Conservation (phyloP, 768 basidiomycete genomes). For the Aureoboletus auriporus region DNA sequence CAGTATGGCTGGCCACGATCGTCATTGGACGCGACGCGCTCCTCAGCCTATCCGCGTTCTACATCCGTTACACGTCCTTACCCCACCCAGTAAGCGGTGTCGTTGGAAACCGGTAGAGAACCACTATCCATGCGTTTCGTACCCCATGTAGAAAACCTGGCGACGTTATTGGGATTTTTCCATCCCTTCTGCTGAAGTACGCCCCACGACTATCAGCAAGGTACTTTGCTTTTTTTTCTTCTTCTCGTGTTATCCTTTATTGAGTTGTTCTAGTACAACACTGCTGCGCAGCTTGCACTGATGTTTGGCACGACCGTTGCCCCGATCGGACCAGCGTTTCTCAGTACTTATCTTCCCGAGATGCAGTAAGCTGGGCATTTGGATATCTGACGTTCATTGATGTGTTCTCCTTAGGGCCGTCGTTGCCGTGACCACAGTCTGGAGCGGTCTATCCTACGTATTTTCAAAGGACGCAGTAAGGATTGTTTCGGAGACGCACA, state of each 20-base stretch:
- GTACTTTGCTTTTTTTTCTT: conserved; percentile 29
- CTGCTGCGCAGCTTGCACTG: conserved; percentile 82
- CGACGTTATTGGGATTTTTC: conserved; percentile 94
- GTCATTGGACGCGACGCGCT: conserved; percentile 89
- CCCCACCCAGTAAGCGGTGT: conserved; percentile 63
- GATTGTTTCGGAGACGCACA: conserved; percentile 41
- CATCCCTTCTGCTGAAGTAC: conserved; percentile 91
- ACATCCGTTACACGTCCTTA: conserved; percentile 87
- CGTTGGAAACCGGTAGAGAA: not conserved
- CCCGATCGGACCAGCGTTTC: conserved; percentile 65
- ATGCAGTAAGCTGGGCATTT: conserved; percentile 60
- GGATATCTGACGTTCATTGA: not conserved
- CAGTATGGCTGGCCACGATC: conserved; percentile 81
- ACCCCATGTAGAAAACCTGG: conserved; percentile 74
- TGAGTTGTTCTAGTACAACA: conserved; percentile 74
- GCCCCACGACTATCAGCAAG: conserved; percentile 92
- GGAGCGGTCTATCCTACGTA: conserved; percentile 84
- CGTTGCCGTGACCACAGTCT: conserved; percentile 87
- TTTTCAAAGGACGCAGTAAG: conserved; percentile 73
- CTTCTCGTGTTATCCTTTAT: not conserved
- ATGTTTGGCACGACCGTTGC: conserved; percentile 89
- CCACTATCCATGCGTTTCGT: not conserved
- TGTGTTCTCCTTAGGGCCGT: conserved; percentile 53
- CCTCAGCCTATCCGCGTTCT: conserved; percentile 85
- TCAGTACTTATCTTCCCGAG: conserved; percentile 51